Evolutionary conservation across 208 protist species (phyloP).

Genomic region (Leishmania martiniquensis): DNA sequence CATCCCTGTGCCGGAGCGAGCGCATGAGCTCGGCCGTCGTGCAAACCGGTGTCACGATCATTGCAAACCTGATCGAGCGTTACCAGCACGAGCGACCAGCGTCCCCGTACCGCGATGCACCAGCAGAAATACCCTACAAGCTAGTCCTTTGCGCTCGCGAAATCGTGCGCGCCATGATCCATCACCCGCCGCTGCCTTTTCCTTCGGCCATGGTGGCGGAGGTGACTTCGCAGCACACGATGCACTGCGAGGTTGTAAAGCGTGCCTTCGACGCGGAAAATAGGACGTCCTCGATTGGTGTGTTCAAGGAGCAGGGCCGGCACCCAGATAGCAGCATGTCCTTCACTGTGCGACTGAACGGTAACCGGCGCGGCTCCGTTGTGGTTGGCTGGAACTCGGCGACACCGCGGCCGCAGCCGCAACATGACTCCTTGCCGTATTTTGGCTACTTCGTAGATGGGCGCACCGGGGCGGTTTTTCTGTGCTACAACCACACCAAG

Average conservation of each 20-base stretch:
- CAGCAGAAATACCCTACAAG: constrained; percentile 68
- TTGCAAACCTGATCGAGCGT: constrained; percentile 76
- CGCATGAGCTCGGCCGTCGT: constrained; percentile 75
- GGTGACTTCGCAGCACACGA: constrained; percentile 48
- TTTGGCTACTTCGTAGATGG: constrained; percentile 81
- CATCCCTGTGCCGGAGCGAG: constrained; percentile 63
- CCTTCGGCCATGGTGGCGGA: constrained; percentile 56
- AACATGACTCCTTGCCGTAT: constrained; percentile 45
- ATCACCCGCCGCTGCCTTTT: constrained; percentile 68
- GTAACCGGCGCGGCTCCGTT: constrained; percentile 62
- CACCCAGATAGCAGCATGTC: constrained; percentile 56
- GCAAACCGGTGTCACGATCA: constrained; percentile 82
- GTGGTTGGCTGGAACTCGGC: constrained; percentile 79
- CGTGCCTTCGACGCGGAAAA: constrained; percentile 13
- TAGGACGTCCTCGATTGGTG: constrained; percentile 35
- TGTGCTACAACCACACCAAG: constrained; percentile 52
- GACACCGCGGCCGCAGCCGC: constrained; percentile 35
- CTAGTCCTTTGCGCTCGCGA: constrained; percentile 67
- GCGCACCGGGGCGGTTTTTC: constrained; percentile 63
- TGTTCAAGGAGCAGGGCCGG: constrained; percentile 63
- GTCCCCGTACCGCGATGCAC: constrained; percentile 23
- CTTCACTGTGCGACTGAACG: constrained; percentile 55
- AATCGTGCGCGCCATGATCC: constrained; percentile 52
- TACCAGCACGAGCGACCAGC: constrained; percentile 56
- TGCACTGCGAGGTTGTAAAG: constrained; percentile 48